phyloP scores from a whole-genome alignment of 1,284 basidiomycete genomes.

The Leccinum huronense region DNA sequence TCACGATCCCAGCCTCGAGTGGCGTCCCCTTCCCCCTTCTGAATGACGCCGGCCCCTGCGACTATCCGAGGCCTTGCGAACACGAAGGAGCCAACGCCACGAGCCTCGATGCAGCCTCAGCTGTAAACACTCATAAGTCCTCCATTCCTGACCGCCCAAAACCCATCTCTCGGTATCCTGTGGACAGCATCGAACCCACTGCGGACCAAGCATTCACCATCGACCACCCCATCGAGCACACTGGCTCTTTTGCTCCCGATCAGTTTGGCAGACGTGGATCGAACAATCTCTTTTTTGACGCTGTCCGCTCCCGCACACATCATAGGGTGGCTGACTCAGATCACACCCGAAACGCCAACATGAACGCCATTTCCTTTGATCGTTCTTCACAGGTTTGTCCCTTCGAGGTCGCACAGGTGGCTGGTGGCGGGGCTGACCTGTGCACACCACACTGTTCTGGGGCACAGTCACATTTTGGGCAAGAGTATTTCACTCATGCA shows the following conservation, averaged over 20 bases:
- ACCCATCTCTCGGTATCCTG: constrained; percentile 18
- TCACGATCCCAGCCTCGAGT: constrained; percentile 24
- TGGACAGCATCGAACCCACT: constrained; percentile 20
- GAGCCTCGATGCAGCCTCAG: constrained; percentile 15
- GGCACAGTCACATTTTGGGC: constrained; percentile 27
- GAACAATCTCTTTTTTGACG: constrained; percentile 34
- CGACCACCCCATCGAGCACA: constrained; percentile 19
- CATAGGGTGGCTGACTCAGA: constrained; percentile 31
- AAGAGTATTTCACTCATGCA: constrained; percentile 31
- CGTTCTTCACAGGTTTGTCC: constrained; percentile 25
- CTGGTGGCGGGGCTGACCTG: constrained; percentile 31
- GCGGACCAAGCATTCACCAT: constrained; percentile 18
- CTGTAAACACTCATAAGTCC: constrained; percentile 14
- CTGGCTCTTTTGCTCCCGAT: constrained; percentile 16
- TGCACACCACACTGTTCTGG: constrained; percentile 24
- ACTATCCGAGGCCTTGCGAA: constrained; percentile 27
- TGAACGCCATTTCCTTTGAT: constrained; percentile 27
- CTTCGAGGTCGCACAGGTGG: constrained; percentile 22
- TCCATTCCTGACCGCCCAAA: constrained; percentile 26
- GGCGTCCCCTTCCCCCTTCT: constrained; percentile 35
- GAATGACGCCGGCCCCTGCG: constrained; percentile 28
- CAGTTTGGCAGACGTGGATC: constrained; percentile 36
- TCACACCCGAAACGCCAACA: constrained; percentile 20
- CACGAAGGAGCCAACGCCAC: constrained; percentile 22
- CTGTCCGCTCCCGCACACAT: constrained; percentile 30